phyloP scores from a whole-genome alignment of 352 stramenopile species.

The Halophytophthora batemanensis region DNA sequence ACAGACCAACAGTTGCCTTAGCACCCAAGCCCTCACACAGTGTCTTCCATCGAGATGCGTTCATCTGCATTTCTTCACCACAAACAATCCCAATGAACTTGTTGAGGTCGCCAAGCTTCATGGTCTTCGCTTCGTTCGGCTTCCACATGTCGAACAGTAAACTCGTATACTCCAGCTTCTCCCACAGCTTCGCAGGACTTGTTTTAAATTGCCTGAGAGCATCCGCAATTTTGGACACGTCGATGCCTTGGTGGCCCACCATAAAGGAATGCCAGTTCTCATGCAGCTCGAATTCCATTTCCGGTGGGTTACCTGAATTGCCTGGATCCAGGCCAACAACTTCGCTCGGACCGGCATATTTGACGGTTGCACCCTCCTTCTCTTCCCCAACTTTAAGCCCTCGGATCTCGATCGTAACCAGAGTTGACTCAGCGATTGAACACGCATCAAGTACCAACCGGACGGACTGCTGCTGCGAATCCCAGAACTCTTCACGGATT shows the following conservation, averaged over 20 bases:
- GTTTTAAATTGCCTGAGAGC: slow-evolving; percentile 52
- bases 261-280: slow-evolving; percentile 60
- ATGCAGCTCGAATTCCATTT: slow-evolving; percentile 44
- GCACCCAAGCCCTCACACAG: slow-evolving; percentile 39
- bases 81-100: slow-evolving; percentile 35
- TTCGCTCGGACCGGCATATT: slow-evolving; percentile 44
- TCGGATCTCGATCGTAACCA: slow-evolving; percentile 32
- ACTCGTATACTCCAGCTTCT: slow-evolving; percentile 56
- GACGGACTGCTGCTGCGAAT: slow-evolving; percentile 38
- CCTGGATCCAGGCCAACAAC: slow-evolving; percentile 29
- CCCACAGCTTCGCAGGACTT: slow-evolving; percentile 38
- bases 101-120: slow-evolving; percentile 35
- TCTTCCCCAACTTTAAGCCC: slow-evolving; percentile 21
- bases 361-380: neutral
- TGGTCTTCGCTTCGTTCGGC: slow-evolving; percentile 12
- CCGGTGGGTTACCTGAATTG: slow-evolving; percentile 12
- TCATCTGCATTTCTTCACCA: slow-evolving; percentile 30
- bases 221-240: slow-evolving; percentile 34
- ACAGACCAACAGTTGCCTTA: slow-evolving; percentile 31
- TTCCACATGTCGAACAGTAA: slow-evolving; percentile 50
- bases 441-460: slow-evolving; percentile 36
- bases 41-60: slow-evolving; percentile 23
- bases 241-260: slow-evolving; percentile 43
- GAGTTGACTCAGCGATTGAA: slow-evolving; percentile 21
- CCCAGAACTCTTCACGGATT: slow-evolving; percentile 41